phyloP scores from a whole-genome alignment of 2,329 filamentous ascomycete species.

The Huntiella omanensis region DNA sequence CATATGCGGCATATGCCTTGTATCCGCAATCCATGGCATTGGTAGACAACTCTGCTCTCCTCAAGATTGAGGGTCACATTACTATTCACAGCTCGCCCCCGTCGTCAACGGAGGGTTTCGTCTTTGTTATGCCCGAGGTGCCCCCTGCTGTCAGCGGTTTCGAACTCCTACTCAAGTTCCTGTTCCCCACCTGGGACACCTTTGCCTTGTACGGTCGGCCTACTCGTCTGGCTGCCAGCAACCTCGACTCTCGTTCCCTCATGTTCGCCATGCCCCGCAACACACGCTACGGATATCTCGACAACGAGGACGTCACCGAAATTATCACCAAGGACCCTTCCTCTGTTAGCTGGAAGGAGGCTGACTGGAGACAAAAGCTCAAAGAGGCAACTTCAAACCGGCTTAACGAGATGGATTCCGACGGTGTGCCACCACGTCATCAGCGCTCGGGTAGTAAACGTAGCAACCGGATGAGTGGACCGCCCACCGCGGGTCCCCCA shows the following conservation, averaged over 20 bases:
- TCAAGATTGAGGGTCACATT: slow-evolving; percentile 85
- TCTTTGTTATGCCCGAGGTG: slow-evolving; percentile 93
- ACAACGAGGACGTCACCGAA: slow-evolving; percentile 65
- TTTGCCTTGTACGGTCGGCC: slow-evolving; percentile 86
- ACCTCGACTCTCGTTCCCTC: slow-evolving; percentile 67
- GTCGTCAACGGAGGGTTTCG: slow-evolving; percentile 71
- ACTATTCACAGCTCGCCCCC: slow-evolving; percentile 67
- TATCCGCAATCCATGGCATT: slow-evolving; percentile 89
- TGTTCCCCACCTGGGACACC: slow-evolving; percentile 87
- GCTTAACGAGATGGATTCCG: slow-evolving; percentile 47
- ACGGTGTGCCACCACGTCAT: slow-evolving; percentile 19
- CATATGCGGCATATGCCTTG: slow-evolving; percentile 83
- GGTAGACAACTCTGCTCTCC: slow-evolving; percentile 81
- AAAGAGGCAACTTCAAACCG: slow-evolving; percentile 73
- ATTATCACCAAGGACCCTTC: slow-evolving; percentile 57
- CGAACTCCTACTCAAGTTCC: slow-evolving; percentile 81
- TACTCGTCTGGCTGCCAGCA: slow-evolving; percentile 68
- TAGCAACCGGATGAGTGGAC: slow-evolving; percentile 33
- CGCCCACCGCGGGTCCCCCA: slow-evolving; percentile 18
- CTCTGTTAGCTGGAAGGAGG: slow-evolving; percentile 61
- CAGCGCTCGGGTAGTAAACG: slow-evolving; percentile 39
- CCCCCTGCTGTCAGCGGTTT: slow-evolving; percentile 86
- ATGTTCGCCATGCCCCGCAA: slow-evolving; percentile 98
- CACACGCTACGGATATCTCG: slow-evolving; percentile 74
- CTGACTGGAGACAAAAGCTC: slow-evolving; percentile 73